phyloP scores from a whole-genome alignment of 371 early-diverging fungal genomes.

The Mucor circinelloides region DNA sequence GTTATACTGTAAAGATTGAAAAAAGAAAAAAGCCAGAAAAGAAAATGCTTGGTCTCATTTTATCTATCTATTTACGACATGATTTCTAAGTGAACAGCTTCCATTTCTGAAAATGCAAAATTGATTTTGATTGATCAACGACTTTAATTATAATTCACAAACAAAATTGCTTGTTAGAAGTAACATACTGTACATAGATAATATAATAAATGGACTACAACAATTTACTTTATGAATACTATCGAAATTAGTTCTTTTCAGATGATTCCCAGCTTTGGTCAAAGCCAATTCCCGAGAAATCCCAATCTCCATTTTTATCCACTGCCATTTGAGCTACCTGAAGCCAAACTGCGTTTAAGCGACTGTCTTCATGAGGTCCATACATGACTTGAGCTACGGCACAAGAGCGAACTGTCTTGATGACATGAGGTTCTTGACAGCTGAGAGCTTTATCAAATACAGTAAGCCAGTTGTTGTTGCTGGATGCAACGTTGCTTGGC shows the following conservation, averaged over 20 bases:
- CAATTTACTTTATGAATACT: neutral
- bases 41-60: no score
- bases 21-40: no score
- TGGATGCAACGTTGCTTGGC: neutral
- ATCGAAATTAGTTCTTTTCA: neutral
- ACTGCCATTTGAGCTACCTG: conserved; percentile 44
- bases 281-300: conserved; percentile 45
- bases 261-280: conserved; percentile 32
- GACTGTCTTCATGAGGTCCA: conserved; percentile 27
- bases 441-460: conserved; percentile 47
- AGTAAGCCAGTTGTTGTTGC: conserved; percentile 49
- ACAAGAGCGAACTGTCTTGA: conserved; percentile 54
- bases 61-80: no score
- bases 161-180: no score
- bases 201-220: neutral
- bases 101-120: no score
- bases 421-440: conserved; percentile 55
- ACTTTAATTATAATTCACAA: no score
- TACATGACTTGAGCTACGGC: conserved; percentile 46
- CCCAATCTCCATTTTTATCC: conserved; percentile 42
- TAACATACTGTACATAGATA: neutral
- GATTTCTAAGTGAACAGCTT: no score
- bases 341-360: conserved; percentile 23
- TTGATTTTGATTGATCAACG: no score
- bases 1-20: no score